phyloP scores from a whole-genome alignment of 257 asterid genomes.

The Avicennia marina region DNA sequence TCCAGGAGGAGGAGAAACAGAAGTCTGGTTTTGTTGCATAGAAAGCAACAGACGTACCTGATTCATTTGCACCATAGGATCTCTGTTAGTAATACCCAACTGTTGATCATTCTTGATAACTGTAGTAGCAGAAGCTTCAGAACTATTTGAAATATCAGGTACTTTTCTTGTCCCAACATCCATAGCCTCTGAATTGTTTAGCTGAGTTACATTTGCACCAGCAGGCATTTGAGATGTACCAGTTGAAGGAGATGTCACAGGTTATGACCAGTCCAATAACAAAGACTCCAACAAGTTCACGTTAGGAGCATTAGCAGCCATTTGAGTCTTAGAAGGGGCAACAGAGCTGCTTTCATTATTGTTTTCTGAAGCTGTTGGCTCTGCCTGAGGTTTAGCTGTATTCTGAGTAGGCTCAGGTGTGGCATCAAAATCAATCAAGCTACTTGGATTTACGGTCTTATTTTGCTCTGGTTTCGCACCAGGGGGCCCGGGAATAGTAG shows the following conservation, averaged over 20 bases:
- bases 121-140: conserved; percentile 20
- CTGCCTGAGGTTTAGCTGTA: conserved; percentile 24
- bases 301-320: conserved; percentile 22
- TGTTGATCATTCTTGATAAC: conserved; percentile 10
- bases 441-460: conserved; percentile 20
- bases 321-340: conserved; percentile 28
- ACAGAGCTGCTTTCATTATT: conserved; percentile 16
- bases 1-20: conserved; percentile 1
- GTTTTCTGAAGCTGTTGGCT: conserved; percentile 17
- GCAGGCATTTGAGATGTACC: conserved; percentile 14
- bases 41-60: conserved; percentile 16
- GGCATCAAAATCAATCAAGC: conserved; percentile 67
- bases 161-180: conserved; percentile 20
- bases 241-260: conserved; percentile 26
- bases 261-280: conserved; percentile 46
- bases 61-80: conserved; percentile 7
- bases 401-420: conserved; percentile 31
- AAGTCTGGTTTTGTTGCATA: conserved; percentile 17
- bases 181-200: conserved; percentile 9
- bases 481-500: conserved; percentile 15
- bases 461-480: conserved; percentile 26
- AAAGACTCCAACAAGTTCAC: conserved; percentile 42
- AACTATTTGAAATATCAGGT: conserved; percentile 17
- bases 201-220: conserved; percentile 18
- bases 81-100: conserved; percentile 14